Conservation (phyloP, 768 basidiomycete species). For the Hygrocybe coccinea region DNA sequence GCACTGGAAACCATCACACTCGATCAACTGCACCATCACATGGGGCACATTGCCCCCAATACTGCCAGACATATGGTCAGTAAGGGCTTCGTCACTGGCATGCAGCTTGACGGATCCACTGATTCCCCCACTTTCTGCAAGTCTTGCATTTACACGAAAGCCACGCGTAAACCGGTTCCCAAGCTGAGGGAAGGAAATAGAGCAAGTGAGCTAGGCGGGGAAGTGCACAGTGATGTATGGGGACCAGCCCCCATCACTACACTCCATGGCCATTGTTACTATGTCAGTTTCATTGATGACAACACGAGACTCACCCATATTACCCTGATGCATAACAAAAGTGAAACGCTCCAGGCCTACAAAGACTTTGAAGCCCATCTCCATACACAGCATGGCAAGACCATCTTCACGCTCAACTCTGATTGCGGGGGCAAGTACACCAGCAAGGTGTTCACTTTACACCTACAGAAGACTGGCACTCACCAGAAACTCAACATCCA, state of each 20-base stretch:
- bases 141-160: slow-evolving; percentile 42
- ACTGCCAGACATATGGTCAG: slow-evolving; percentile 20
- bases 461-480: slow-evolving; percentile 25
- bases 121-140: slow-evolving; percentile 32
- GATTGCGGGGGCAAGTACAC: not conserved
- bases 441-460: slow-evolving; percentile 12
- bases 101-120: slow-evolving; percentile 19
- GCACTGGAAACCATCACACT: slow-evolving; percentile 21
- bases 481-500: slow-evolving; percentile 30
- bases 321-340: no score
- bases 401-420: no score
- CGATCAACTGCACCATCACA: slow-evolving; percentile 27
- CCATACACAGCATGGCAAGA: no score
- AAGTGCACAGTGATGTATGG: slow-evolving; percentile 42
- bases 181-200: slow-evolving; percentile 27
- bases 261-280: no score
- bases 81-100: slow-evolving; percentile 28
- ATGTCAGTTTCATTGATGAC: no score
- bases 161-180: slow-evolving; percentile 29
- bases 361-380: no score
- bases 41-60: slow-evolving; percentile 32
- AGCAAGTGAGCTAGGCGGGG: slow-evolving; percentile 29
- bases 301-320: no score
- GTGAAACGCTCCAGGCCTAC: no score
- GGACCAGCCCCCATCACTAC: slow-evolving; percentile 34